Evolutionary conservation across 2,329 filamentous ascomycete species (phyloP).

Genomic region (Lojkania enalia): DNA sequence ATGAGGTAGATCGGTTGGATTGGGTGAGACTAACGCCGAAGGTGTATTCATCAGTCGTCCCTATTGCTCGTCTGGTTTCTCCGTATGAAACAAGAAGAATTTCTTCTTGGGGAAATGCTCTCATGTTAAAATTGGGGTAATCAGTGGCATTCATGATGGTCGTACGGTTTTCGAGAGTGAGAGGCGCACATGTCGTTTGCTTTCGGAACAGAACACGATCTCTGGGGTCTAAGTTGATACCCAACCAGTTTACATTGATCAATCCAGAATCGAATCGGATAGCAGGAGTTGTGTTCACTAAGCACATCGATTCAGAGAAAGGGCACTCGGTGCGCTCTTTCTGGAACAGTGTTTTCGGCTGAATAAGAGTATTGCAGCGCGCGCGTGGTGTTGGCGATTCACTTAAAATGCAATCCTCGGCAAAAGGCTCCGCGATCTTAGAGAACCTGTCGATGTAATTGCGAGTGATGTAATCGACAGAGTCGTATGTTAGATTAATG

Average conservation of each 20-base stretch:
- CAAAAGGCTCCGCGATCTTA: not conserved
- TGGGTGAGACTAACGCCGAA: not conserved
- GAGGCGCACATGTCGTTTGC: slow-evolving; percentile 12
- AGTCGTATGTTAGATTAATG: not conserved
- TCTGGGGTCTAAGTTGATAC: slow-evolving; percentile 3
- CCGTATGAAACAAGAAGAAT: no score
- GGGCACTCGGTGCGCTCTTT: not conserved
- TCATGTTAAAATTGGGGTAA: not conserved
- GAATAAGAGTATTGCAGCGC: not conserved
- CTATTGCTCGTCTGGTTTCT: no score
- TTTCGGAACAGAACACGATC: slow-evolving; percentile 7
- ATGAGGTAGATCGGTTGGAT: not conserved
- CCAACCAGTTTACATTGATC: slow-evolving; percentile 12
- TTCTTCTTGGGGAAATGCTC: slow-evolving; percentile 5
- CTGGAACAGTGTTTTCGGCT: not conserved
- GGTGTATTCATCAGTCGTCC: no score
- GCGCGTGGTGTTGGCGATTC: not conserved
- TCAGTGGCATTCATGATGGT: slow-evolving; percentile 10
- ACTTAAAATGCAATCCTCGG: not conserved
- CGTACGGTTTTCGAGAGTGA: not conserved
- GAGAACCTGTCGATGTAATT: not conserved
- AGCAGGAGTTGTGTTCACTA: slow-evolving; percentile 1
- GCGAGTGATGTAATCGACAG: not conserved
- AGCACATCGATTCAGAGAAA: not conserved
- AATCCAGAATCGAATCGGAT: slow-evolving; percentile 16